Percentiles rank a stretch among this genome's conserved stretches.
Evolutionary conservation across 1,284 basidiomycete genomes (phyloP).

Genomic region (Cystobasidium slooffiae): DNA sequence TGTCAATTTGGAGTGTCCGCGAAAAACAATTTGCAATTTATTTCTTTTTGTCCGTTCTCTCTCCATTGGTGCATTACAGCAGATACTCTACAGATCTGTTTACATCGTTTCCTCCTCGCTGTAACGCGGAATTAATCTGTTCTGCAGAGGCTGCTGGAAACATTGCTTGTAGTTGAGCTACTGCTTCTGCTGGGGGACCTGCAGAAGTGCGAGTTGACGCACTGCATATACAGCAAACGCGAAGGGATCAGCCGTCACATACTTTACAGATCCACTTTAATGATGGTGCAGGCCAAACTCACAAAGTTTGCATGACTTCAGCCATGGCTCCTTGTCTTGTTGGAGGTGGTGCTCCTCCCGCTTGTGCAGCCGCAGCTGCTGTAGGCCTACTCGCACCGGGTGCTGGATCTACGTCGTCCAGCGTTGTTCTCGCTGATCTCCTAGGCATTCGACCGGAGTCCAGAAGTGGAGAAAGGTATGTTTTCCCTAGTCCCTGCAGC

Average conservation of each 20-base stretch:
- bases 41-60: background rate
- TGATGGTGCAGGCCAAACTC: background rate
- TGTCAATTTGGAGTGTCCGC: background rate
- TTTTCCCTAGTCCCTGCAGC: constrained; percentile 18
- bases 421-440: constrained; percentile 29
- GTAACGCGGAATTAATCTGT: constrained; percentile 34
- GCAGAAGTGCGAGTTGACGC: constrained; percentile 15
- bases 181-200: constrained; percentile 30
- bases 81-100: constrained; percentile 38
- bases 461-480: constrained; percentile 15
- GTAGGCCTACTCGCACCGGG: background rate
- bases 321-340: constrained; percentile 39
- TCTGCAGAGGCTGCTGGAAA: constrained; percentile 24
- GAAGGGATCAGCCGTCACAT: background rate
- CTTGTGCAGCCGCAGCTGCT: constrained; percentile 4
- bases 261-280: too few relatives aligned
- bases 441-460: constrained; percentile 27
- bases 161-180: constrained; percentile 38
- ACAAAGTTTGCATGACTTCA: constrained; percentile 41
- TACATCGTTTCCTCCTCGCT: constrained; percentile 38
- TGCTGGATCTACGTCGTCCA: constrained; percentile 32
- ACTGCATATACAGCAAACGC: constrained; percentile 3
- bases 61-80: background rate
- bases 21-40: too few relatives aligned
- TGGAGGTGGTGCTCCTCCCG: background rate